Evolutionary conservation across 495 filamentous ascomycete genomes (phyloP).

Genomic region (Penicillium arizonense): DNA sequence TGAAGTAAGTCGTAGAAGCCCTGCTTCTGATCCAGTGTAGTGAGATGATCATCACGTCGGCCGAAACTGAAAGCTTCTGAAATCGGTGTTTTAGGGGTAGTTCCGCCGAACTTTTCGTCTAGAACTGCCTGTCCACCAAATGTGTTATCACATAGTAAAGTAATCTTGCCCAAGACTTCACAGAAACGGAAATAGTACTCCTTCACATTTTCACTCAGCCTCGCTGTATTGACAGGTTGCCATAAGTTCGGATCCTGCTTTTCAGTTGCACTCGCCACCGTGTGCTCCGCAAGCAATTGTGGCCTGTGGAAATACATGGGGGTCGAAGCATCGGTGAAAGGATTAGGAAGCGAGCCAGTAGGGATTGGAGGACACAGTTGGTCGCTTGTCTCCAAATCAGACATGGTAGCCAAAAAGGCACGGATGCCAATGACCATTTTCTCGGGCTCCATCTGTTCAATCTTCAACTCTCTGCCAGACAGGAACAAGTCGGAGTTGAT

Average conservation of each 20-base stretch:
- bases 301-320: slow-evolving; percentile 36
- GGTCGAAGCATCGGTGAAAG: slow-evolving; percentile 38
- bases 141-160: slow-evolving; percentile 90
- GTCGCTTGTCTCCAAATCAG: slow-evolving; percentile 86
- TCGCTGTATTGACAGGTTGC: slow-evolving; percentile 69
- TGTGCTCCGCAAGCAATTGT: slow-evolving; percentile 40
- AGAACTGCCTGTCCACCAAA: slow-evolving; percentile 94
- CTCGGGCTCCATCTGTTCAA: slow-evolving; percentile 93
- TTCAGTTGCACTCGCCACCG: slow-evolving; percentile 35
- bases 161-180: slow-evolving; percentile 93
- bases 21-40: slow-evolving; percentile 78
- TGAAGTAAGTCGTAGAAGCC: slow-evolving; percentile 95
- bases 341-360: slow-evolving; percentile 44
- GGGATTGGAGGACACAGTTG: slow-evolving; percentile 82
- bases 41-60: slow-evolving; percentile 74
- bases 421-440: slow-evolving; percentile 94
- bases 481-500: slow-evolving; percentile 86
- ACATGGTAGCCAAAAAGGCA: slow-evolving; percentile 86
- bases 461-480: slow-evolving; percentile 73
- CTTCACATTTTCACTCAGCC: slow-evolving; percentile 70
- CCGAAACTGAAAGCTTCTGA: slow-evolving; percentile 90
- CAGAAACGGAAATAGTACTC: slow-evolving; percentile 89
- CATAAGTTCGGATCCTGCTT: slow-evolving; percentile 37
- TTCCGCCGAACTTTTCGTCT: slow-evolving; percentile 88
- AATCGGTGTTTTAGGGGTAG: slow-evolving; percentile 89